A percentile compares a stretch with the other conserved stretches of the same genome.
These are phyloP conservation scores for Fraxinus sp. DNA, from an alignment of 305 asterid genomes.

Conservation along the genomic window DNA sequence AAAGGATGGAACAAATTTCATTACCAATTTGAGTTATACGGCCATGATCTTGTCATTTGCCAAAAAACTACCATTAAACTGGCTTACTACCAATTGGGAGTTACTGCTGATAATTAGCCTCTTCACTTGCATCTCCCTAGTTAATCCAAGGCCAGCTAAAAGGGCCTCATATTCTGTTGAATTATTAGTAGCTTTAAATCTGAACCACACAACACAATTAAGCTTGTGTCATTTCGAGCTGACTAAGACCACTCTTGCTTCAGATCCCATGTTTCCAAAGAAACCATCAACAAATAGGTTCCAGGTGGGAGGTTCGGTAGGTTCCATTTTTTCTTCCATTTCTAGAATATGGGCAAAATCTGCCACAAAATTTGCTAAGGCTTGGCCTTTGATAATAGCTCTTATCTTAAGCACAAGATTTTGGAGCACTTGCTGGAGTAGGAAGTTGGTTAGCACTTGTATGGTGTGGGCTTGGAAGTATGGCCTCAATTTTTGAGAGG, in stretches of 20 bases:
- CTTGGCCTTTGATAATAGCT: background rate
- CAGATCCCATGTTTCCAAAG: background rate
- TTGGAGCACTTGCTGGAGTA: background rate
- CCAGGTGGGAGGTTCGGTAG: background rate
- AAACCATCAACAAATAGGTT: background rate
- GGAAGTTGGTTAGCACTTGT: background rate
- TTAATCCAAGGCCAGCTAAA: background rate
- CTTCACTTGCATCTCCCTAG: too few relatives aligned
- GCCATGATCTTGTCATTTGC: background rate
- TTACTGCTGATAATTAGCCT: too few relatives aligned
- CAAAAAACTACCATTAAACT: background rate
- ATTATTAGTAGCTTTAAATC: background rate
- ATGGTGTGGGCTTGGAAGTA: background rate
- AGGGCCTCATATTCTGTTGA: background rate
- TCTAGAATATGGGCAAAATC: background rate
- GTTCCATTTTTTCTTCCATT: background rate
- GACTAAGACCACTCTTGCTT: background rate
- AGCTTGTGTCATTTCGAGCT: background rate
- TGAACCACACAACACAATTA: background rate
- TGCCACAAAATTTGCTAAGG: background rate
- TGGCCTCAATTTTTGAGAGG: background rate
- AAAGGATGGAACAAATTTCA: background rate
- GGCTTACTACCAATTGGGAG: background rate
- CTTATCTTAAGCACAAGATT: background rate
- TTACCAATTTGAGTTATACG: background rate